Evolutionary conservation across 202 grass and related monocot genomes (phyloP), one percentile per base, ranked within the genome.

Genomic region (Brachypodium distachyon): DNA sequence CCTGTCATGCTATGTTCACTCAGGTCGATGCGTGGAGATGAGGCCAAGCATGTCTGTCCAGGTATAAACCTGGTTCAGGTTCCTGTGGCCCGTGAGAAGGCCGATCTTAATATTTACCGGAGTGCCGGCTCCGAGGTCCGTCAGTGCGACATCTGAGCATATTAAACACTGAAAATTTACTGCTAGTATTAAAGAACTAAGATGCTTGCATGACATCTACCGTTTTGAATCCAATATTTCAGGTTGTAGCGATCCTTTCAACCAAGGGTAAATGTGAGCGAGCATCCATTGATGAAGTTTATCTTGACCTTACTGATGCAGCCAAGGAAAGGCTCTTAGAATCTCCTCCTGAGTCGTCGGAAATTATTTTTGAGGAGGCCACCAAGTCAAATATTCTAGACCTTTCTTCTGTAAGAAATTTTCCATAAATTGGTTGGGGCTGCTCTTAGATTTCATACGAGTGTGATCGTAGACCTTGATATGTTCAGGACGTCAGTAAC

Each of bases 1-100:
- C 23, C 16, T 16, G 3, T 70, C 23, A 43, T 38, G 27, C 3
- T 25, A 19, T 14, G 4, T 64, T 60, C 36, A 39, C 60, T 64
- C 64, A 93, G 95, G 82, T 98, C 89, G 23, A 98, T 98, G 95
- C 91, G 91, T 50, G 95, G 95, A 72, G 87, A 98, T 74, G 95
- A 94, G 36, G 95, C 95, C n/a, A 98, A 92, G 72, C 74, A 55
- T 7, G 80, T 92, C 19, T 98, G 91, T 58, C 91, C 89, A 51
- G 77, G 81, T 63, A 90, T 98, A 51, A 84, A 90, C 70, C 52
- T 94, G 62, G 83, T 98, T 85, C 91, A 90, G 84, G 95, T 98
- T 71, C 95, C 95, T 1, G 91, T 98, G 84, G 83, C 95, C 3
- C 95, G 91, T 47, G 89, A 68, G 68, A 98, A 92, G 90, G 95